Evolutionary conservation across 2,329 filamentous ascomycete species (phyloP).

Genomic region (Fusarium torulosum): DNA sequence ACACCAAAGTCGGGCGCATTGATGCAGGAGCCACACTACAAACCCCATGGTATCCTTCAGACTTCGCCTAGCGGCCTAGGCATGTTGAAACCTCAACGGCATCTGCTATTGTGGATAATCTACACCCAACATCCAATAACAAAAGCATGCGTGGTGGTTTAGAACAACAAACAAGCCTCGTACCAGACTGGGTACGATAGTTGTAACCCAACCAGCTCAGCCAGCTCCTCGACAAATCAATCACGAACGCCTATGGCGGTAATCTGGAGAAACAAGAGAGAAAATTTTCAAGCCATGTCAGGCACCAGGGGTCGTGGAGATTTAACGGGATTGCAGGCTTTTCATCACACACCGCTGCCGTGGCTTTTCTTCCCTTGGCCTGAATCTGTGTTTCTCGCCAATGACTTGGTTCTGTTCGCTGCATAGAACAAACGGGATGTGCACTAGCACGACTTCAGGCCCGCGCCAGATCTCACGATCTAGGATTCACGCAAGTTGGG

Average conservation of each 20-base stretch:
- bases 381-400: slow-evolving; percentile 25
- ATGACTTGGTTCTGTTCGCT: slow-evolving; percentile 26
- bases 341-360: slow-evolving; percentile 37
- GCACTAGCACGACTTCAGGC: slow-evolving; percentile 37
- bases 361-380: slow-evolving; percentile 26
- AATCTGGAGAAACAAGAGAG: slow-evolving; percentile 16
- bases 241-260: slow-evolving; percentile 25
- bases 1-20: slow-evolving; percentile 15
- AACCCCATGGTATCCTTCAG: slow-evolving; percentile 12
- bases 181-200: slow-evolving; percentile 5
- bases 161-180: neutral
- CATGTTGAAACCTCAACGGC: slow-evolving; percentile 22
- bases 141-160: slow-evolving; percentile 11
- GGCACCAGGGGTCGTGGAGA: slow-evolving; percentile 27
- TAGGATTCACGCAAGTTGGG: slow-evolving; percentile 37
- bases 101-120: slow-evolving; percentile 28
- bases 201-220: slow-evolving; percentile 12
- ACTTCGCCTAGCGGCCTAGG: slow-evolving; percentile 12
- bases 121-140: slow-evolving; percentile 26
- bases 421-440: slow-evolving; percentile 36
- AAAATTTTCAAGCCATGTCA: slow-evolving; percentile 13
- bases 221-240: slow-evolving; percentile 17
- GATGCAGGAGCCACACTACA: slow-evolving; percentile 30
- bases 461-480: slow-evolving; percentile 43
- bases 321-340: slow-evolving; percentile 32